Percentiles rank a stretch among this genome's conserved stretches.
phyloP scores from a whole-genome alignment of 495 filamentous ascomycete species.

The Aspergillus leporis region DNA sequence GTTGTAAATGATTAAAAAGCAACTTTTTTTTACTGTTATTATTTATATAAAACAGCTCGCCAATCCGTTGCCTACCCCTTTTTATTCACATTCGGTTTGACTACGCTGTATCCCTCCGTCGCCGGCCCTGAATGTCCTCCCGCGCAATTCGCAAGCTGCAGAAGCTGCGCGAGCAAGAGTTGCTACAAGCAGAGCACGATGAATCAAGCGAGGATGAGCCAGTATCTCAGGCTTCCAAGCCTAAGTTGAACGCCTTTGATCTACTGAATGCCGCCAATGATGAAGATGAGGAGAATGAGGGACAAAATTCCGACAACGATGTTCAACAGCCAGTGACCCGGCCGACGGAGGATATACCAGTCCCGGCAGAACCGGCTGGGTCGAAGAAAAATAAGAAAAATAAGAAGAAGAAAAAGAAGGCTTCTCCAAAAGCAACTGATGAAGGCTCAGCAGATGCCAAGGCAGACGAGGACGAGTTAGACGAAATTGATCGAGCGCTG shows the following conservation, averaged over 20 bases:
- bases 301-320: conserved; percentile 38
- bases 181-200: conserved; percentile 54
- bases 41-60: background rate
- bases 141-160: conserved; percentile 78
- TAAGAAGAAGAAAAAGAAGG: conserved; percentile 49
- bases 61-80: background rate
- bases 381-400: conserved; percentile 43
- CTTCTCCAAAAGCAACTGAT: conserved; percentile 21
- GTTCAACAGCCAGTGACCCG: conserved; percentile 26
- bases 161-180: conserved; percentile 61
- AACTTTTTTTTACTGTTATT: background rate
- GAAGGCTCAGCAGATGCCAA: conserved; percentile 16
- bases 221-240: conserved; percentile 32
- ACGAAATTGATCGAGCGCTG: conserved; percentile 85
- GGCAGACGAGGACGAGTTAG: conserved; percentile 46
- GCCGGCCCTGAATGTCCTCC: conserved; percentile 63
- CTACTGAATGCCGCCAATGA: conserved; percentile 56
- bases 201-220: conserved; percentile 53
- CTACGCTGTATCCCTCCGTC: background rate
- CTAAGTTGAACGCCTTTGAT: conserved; percentile 52
- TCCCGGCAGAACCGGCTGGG: conserved; percentile 21
- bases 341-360: conserved; percentile 18
- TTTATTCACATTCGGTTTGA: background rate
- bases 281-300: conserved; percentile 36
- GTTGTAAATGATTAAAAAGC: conserved; percentile 7